Evolutionary conservation across 768 basidiomycete species (phyloP), one percentile per base, ranked within the genome.

Genomic region (Candolleomyces aberdarensis): DNA sequence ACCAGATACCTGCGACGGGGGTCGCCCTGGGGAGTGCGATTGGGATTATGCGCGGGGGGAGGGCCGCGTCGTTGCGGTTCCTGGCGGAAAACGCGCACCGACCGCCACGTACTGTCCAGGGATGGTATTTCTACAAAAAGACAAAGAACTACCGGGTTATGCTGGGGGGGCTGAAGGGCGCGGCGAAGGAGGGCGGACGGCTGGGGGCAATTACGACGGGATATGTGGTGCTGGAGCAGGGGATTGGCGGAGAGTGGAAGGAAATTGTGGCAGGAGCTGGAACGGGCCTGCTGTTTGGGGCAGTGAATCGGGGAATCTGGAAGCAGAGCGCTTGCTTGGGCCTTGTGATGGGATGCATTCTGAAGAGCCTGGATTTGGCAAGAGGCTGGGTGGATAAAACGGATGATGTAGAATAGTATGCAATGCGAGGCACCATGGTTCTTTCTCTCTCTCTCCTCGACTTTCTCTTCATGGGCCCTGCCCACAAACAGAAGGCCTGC

Each of bases 121-220:
- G 94, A 61, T 96, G 94, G 94, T 96, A 95, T 73, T 90, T 93
- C 67, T 96, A 96, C 85, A 91, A 93, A 72, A 96, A 96, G 79
- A 94, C 92, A 31, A 96, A 96, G 74, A 96, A 96, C 78, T 96
- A 95, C 79, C 80, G 84, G 66, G 85, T 94, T 65, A 81, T 93
- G 68, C 80, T 86, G 63, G 88, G 83, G 0, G 93, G 83, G 9
- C 70, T 95, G 70, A 84, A 83, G 67, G 86, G 84, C 15, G 93
- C 84, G 6, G 88, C 81, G 1, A 63, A 64, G 59, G 84, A 91
- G 55, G 87, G 81, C 1, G 64, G 72, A 56, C 80, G 78, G 67
- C 73, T 93, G 44, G 76, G 71, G 0, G 56, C 62, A 29, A 64
- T 80, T 59, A 78, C 73, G 11, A 48, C 76, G 40, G 76, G 75